Evolutionary conservation across 495 filamentous ascomycete species (phyloP), one percentile per base, ranked within the genome.

Genomic region (Evernia prunastri): DNA sequence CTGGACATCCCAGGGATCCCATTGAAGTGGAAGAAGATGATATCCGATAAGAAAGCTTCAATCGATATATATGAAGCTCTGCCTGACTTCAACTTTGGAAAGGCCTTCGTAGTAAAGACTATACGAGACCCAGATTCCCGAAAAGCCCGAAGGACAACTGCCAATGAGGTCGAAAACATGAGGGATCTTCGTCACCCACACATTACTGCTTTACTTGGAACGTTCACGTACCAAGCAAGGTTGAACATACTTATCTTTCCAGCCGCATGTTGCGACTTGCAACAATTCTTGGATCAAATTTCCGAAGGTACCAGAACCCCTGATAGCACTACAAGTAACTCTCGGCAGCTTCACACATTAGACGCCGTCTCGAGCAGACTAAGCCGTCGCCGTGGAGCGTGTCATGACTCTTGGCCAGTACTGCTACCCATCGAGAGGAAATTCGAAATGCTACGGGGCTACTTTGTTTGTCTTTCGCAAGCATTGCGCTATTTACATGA

Each of bases 401-500:
- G 29, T 29, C 23, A 3, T 6, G n/a, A 42, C 9, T 3, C 37
- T n/a, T 59, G 57, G 57, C 57, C 57, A 20, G 4, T 59, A 37
- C 29, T 2, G 5, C 18, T 59, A 7, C 12, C 58, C 9, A 8
- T 33, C 1, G 10, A 43, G 12, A 37, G 4, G 20, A 42, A 8
- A 18, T 40, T 18, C 5, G 51, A 54, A 45, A 5, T 59, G 4
- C 39, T 61, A 47, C 27, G 70, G 56, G 42, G 67, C 64, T 62
- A 66, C 60, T 66, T 69, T 27, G 64, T 61, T 58, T 66, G 61
- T 43, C 31, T 63, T 29, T 63, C 61, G 2, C 31, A 75, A 31
- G 78, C 74, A 3, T 64, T 81, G 1, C 68, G 70, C 6, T 79
- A 75, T 60, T 67, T 81, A 3, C 78, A 80, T 63, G 61, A 71